Evolutionary conservation across 1,139 yeast species (phyloP).

Genomic region (Yamadazyma diddensiae): DNA sequence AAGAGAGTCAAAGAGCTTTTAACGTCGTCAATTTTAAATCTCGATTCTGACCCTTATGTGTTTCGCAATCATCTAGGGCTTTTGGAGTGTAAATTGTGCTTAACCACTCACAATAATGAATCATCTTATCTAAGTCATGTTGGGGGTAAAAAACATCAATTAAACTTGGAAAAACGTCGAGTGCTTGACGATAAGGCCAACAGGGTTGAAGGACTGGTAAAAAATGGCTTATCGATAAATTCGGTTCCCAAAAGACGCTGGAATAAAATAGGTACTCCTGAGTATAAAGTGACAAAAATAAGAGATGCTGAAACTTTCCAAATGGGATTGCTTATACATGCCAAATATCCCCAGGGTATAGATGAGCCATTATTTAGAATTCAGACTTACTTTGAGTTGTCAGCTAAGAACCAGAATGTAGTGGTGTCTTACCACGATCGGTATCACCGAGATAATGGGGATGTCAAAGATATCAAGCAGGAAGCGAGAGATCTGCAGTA

Average conservation of each 20-base stretch:
- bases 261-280: constrained; percentile 70
- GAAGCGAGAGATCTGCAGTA: constrained; percentile 46
- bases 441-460: constrained; percentile 1
- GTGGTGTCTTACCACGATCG: constrained; percentile 23
- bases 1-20: constrained; percentile 65
- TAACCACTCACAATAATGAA: constrained; percentile 71
- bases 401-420: constrained; percentile 36
- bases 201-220: constrained; percentile 13
- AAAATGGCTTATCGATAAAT: constrained; percentile 24
- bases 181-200: constrained; percentile 35
- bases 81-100: constrained; percentile 72
- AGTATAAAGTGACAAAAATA: constrained; percentile 62
- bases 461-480: background rate
- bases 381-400: constrained; percentile 73
- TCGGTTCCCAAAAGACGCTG: constrained; percentile 46
- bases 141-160: constrained; percentile 74
- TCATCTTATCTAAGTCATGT: constrained; percentile 79
- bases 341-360: constrained; percentile 53
- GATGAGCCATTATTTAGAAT: constrained; percentile 62
- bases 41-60: constrained; percentile 77
- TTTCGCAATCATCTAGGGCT: constrained; percentile 71
- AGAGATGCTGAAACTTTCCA: constrained; percentile 56
- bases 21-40: constrained; percentile 55
- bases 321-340: constrained; percentile 59
- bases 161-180: constrained; percentile 61